Conservation (phyloP, 2,329 filamentous ascomycete genomes). For the Phyllosticta citriasiana region DNA sequence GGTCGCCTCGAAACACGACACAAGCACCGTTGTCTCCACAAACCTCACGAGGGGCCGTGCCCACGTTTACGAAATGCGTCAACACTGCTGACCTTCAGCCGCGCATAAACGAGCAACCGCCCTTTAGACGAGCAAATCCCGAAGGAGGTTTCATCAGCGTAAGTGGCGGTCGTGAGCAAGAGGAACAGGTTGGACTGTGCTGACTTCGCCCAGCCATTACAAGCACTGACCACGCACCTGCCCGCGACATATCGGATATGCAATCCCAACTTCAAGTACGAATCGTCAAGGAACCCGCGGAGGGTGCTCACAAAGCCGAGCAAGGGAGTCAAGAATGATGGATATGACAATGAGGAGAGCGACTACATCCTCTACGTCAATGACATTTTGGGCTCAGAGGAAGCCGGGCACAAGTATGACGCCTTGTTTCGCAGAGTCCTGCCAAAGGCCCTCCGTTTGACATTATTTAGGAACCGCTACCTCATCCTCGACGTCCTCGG, state of each 20-base stretch:
- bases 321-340: constrained; percentile 97
- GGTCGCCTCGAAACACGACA: constrained; percentile 39
- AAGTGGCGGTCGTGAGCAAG: constrained; percentile 29
- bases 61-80: constrained; percentile 75
- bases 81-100: constrained; percentile 66
- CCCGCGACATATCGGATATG: constrained; percentile 96
- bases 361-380: constrained; percentile 99
- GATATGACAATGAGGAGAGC: constrained; percentile 97
- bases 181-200: not conserved
- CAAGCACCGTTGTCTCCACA: constrained; percentile 39
- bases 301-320: constrained; percentile 95
- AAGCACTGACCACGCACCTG: constrained; percentile 87
- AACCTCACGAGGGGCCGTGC: constrained; percentile 57
- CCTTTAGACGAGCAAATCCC: constrained; percentile 86
- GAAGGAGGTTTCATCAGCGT: constrained; percentile 98
- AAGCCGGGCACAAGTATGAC: constrained; percentile 87
- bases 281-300: constrained; percentile 91
- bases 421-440: not conserved
- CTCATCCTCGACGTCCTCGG: constrained; percentile 94
- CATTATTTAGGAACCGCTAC: constrained; percentile 65
- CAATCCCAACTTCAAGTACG: constrained; percentile 97
- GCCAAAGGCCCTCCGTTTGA: constrained; percentile 13
- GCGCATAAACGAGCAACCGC: constrained; percentile 75
- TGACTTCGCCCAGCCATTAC: constrained; percentile 60
- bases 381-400: constrained; percentile 93